Evolutionary conservation across 495 filamentous ascomycete genomes (phyloP), one percentile per base, ranked within the genome.

Genomic region (Hamigera avellanea): DNA sequence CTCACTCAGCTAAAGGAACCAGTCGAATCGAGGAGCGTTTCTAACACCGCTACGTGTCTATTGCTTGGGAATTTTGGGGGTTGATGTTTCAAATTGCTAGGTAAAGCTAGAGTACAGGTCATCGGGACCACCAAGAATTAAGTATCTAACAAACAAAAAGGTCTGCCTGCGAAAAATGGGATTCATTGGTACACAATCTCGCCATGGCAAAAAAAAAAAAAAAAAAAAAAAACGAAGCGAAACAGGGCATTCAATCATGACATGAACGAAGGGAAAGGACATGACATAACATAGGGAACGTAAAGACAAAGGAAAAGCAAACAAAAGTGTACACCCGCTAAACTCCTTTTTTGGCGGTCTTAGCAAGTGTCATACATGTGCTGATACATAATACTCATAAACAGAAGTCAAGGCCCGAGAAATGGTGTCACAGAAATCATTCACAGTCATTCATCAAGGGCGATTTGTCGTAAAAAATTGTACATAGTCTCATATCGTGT

Each of bases 401-500:
- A 37, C 55, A 54, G 39, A 61, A 47, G 14, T 54, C 47, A 32
- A 53, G 49, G n/a, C 13, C 15, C 28, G 28, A 31, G 15, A 33
- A 23, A 23, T 23, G 4, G 5, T 23, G n/a, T n/a, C n/a, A n/a
- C n/a, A n/a, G n/a, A n/a, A n/a, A n/a, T n/a, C n/a, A n/a, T n/a
- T n/a, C n/a, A n/a, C n/a, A n/a, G n/a, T n/a, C n/a, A n/a, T n/a
- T n/a, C n/a, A n/a, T n/a, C n/a, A n/a, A n/a, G n/a, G n/a, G n/a
- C n/a, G n/a, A n/a, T n/a, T n/a, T n/a, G n/a, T n/a, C n/a, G n/a
- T n/a, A n/a, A n/a, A n/a, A n/a, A 45, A 48, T 47, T 45, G 42
- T 51, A 51, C 39, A 52, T 56, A 48, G 36, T 56, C 39, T 39
- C 38, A 36, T 40, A 37, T 53, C 46, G 44, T 48, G 31, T 44